Evolutionary conservation across 225 moss, liverwort and hornwort genomes (phyloP), one percentile per base, ranked within the genome.

Genomic region (Straminergon stramineum): DNA sequence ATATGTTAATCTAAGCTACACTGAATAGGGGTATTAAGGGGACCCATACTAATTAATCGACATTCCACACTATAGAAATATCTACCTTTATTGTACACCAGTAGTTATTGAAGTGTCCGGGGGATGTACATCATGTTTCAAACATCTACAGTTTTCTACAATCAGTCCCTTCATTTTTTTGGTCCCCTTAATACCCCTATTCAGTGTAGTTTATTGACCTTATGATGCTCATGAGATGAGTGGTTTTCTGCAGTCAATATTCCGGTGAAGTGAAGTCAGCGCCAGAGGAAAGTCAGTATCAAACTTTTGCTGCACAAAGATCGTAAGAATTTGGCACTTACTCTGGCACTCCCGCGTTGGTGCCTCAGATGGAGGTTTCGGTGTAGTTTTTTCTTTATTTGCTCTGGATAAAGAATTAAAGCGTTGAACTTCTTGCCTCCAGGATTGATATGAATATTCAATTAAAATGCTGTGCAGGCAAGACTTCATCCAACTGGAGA

Each of bases 261-360:
- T 89, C 93, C 78, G 91, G 92, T 88, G 94, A 95, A 60, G 78
- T 91, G 87, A 93, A 92, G 89, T 83, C 91, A 85, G 89, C 78
- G 52, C 88, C 93, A 86, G 95, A 94, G 90, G 95, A 95, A 85
- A 95, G 81, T 75, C 94, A 93, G 84, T 87, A 91, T 35, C 94
- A 90, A 90, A 90, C 79, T 43, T 92, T 75, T 79, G 90, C 87
- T 71, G 87, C 85, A 52, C 93, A 95, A 87, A 91, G 90, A 91
- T 92, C 91, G 95, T 95, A 94, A 88, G 89, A 74, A 78, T 87
- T 64, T 60, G 83, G 69, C 28, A 45, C 75, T 32, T 63, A 71
- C 58, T 84, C 81, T 84, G 22, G 63, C 28, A 67, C 61, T 90
- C 75, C n/a, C 58, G 64, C 41, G 65, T 68, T 66, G 37, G 45